These are phyloP conservation scores for Sphaerulina musiva DNA, from an alignment of 2,329 filamentous ascomycete species.

Conservation along the genomic window DNA sequence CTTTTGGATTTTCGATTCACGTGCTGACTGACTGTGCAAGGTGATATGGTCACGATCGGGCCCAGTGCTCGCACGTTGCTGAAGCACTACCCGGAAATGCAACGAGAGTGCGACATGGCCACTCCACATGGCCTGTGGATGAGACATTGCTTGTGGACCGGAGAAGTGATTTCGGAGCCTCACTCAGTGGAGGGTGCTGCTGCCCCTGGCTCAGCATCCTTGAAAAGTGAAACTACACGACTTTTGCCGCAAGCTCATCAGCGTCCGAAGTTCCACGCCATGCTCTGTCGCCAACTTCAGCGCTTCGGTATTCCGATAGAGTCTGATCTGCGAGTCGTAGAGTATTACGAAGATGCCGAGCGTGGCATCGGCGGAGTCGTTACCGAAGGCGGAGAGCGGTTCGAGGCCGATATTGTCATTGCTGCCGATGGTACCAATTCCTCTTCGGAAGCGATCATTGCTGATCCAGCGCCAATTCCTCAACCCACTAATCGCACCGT, in stretches of 20 bases:
- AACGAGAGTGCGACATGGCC: conserved; percentile 18
- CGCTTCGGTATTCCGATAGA: conserved; percentile 19
- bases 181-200: too few species aligned
- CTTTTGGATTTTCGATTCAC: too few species aligned
- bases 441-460: conserved; percentile 7
- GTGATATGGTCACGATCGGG: conserved; percentile 40
- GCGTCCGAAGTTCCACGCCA: conserved; percentile 17
- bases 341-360: conserved; percentile 41
- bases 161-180: conserved; percentile 4
- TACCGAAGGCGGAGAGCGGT: conserved; percentile 36
- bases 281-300: conserved; percentile 21
- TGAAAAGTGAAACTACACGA: too few species aligned
- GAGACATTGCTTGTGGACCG: conserved; percentile 18
- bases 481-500: conserved; percentile 21
- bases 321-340: conserved; percentile 31
- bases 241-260: too few species aligned
- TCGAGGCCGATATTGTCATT: conserved; percentile 38
- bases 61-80: conserved; percentile 10
- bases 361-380: conserved; percentile 24
- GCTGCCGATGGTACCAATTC: conserved; percentile 29
- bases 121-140: conserved; percentile 20
- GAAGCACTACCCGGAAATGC: conserved; percentile 20
- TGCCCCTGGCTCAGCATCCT: too few species aligned
- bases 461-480: conserved; percentile 8
- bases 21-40: conserved; percentile 6